Percentiles rank a stretch among this genome's conserved stretches.
Conservation (phyloP, 2,329 filamentous ascomycete species). For the Fusarium penzigii region DNA sequence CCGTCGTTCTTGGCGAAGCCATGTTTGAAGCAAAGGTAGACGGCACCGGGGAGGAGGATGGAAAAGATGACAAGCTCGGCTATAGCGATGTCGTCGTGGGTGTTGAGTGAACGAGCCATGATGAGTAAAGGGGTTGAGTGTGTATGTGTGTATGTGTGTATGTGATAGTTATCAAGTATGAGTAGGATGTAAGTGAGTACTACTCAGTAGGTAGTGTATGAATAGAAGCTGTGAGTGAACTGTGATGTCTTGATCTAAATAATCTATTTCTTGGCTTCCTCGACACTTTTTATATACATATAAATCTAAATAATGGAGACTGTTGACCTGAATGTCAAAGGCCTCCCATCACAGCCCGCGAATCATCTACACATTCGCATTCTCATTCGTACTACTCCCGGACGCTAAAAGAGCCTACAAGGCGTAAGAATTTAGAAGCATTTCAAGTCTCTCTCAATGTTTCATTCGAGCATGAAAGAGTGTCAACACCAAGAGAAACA, state of each 20-base stretch:
- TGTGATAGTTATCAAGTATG: not conserved
- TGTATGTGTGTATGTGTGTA: not conserved
- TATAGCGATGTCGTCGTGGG: slow-evolving; percentile 35
- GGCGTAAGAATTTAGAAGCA: too few species aligned
- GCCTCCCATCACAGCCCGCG: too few species aligned
- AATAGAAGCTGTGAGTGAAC: not conserved
- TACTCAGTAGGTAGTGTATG: too few species aligned
- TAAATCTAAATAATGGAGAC: not conserved
- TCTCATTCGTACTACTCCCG: too few species aligned
- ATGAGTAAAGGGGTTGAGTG: not conserved
- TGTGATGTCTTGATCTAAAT: not conserved
- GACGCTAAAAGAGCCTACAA: too few species aligned
- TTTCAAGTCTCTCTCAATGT: too few species aligned
- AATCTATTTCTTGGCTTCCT: not conserved
- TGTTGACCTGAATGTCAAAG: too few species aligned
- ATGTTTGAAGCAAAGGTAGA: slow-evolving; percentile 46
- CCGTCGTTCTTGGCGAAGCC: slow-evolving; percentile 61
- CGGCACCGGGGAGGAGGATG: slow-evolving; percentile 29
- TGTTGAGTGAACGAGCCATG: slow-evolving; percentile 27
- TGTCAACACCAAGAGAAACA: too few species aligned
- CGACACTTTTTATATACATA: not conserved
- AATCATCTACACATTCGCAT: too few species aligned
- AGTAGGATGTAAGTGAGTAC: not conserved
- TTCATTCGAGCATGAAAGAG: too few species aligned
- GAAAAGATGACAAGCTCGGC: slow-evolving; percentile 34